Conservation (phyloP, 768 basidiomycete species). For the Boletus bicolor region DNA sequence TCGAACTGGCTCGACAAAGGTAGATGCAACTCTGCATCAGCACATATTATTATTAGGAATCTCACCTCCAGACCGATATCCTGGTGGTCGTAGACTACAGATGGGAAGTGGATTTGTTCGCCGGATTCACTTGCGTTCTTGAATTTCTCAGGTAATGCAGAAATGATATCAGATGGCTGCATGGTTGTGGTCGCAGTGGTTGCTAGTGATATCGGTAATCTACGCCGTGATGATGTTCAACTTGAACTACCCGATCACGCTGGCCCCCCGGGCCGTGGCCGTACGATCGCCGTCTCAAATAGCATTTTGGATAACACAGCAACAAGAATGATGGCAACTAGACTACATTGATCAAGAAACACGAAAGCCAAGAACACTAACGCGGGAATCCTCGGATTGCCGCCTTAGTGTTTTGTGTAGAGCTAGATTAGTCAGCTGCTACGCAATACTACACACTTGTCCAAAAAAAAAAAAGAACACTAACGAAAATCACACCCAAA, state of each 20-base stretch:
- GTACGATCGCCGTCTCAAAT: constrained; percentile 7
- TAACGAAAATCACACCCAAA: not conserved
- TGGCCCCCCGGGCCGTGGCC: not conserved
- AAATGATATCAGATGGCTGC: constrained; percentile 48
- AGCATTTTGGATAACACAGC: not conserved
- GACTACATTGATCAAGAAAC: not conserved
- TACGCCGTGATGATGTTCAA: no score
- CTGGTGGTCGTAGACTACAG: constrained; percentile 54
- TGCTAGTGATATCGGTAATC: not conserved
- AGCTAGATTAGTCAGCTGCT: no score
- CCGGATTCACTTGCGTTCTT: constrained; percentile 58
- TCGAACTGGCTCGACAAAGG: constrained; percentile 58
- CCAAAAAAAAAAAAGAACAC: no score
- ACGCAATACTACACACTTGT: no score
- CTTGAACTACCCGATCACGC: not conserved
- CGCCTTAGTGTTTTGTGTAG: no score
- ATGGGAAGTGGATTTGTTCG: constrained; percentile 78
- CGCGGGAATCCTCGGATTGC: no score
- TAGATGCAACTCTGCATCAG: not conserved
- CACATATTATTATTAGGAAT: not conserved
- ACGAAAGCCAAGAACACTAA: not conserved
- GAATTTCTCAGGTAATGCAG: constrained; percentile 51
- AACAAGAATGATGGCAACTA: not conserved
- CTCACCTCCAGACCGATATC: constrained; percentile 67
- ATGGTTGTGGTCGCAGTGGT: constrained; percentile 3